Base-by-base conservation (phyloP, 2,329 filamentous ascomycete species). In the Mycosphaerella sp. region DNA sequence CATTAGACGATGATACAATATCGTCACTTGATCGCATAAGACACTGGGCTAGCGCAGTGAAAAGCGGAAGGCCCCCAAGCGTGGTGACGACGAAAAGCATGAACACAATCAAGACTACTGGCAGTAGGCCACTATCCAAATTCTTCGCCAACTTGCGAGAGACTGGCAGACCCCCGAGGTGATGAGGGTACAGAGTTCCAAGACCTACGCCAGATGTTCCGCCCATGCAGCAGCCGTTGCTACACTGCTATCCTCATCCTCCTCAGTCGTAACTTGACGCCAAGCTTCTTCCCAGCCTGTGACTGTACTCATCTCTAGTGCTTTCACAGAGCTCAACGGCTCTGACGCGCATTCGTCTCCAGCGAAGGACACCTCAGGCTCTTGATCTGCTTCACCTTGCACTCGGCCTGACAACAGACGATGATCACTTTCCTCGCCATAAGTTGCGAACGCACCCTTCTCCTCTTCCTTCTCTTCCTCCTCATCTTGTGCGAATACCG, bases 81-180 rank as follows among this genome's bases (percentile, higher is more conserved):
- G n/a, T 35, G 6, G 28, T 49, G 10, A 41, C 45, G 2, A 18
- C 30, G 27, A 49, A 28, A 16, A 49, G 45, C 8, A 34, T 41
- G 1, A 18, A 42, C 10, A 49, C 45, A 5, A n/a, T 41, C 37
- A 41, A 40, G 14, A 49, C 45, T 16, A 34, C 45, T 2, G 28
- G 37, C 10, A 52, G 50, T 9, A 48, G 44, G 28, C 50, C 50
- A 9, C 35, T 52, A 10, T 39, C 44, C 7, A 48, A 52, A 14
- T 52, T 52, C 27, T 35, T 52, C 12, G 25, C 40, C 9, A 35
- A 39, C 13, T 32, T 52, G 1, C 45, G 50, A n/a, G 40, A 44
- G 13, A 44, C 40, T 35, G 50, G 50, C 10, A 41, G 32, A 35
- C 41, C 50, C n/a, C 30, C 50, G 1, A 47, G 37, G 30, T 18